Conservation (phyloP, 768 basidiomycete species). For the Panellus pusillus region DNA sequence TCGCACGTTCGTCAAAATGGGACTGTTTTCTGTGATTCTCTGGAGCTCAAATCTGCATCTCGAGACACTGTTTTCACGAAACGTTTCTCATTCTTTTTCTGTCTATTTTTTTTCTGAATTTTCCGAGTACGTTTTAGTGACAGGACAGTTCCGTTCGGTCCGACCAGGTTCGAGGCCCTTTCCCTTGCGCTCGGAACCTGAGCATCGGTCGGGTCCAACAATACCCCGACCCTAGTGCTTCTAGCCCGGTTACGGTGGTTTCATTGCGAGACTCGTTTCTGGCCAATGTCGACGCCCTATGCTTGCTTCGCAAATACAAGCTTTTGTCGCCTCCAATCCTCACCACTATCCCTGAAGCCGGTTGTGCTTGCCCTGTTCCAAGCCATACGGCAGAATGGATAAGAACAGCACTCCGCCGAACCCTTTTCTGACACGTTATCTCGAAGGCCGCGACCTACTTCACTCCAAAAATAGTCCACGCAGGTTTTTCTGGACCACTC, state of each 20-base stretch:
- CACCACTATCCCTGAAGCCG: constrained; percentile 48
- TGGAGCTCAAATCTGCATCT: too few relatives aligned
- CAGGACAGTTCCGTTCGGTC: too few relatives aligned
- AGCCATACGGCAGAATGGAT: constrained; percentile 40
- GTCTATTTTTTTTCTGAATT: too few relatives aligned
- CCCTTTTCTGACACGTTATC: constrained; percentile 48
- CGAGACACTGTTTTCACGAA: too few relatives aligned
- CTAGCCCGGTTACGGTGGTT: constrained; percentile 26
- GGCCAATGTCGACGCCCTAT: constrained; percentile 46
- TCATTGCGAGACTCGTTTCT: constrained; percentile 50
- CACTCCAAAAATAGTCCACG: constrained; percentile 47
- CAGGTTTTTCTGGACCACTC: constrained; percentile 53
- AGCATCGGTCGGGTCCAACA: too few relatives aligned
- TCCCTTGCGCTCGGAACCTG: too few relatives aligned
- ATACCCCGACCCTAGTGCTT: constrained; percentile 14
- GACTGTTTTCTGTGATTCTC: too few relatives aligned
- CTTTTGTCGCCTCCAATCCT: constrained; percentile 50
- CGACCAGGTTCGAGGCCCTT: too few relatives aligned
- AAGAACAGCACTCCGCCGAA: constrained; percentile 25
- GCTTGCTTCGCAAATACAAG: constrained; percentile 55
- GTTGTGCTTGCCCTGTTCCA: constrained; percentile 57
- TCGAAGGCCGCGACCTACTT: constrained; percentile 56
- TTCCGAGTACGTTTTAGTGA: too few relatives aligned
- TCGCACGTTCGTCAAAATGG: too few relatives aligned
- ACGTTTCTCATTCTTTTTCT: too few relatives aligned